A percentile compares a stretch with the other conserved stretches of the same genome.
Conservation (phyloP, 371 early-diverging fungal species). For the Mucor velutinosus region DNA sequence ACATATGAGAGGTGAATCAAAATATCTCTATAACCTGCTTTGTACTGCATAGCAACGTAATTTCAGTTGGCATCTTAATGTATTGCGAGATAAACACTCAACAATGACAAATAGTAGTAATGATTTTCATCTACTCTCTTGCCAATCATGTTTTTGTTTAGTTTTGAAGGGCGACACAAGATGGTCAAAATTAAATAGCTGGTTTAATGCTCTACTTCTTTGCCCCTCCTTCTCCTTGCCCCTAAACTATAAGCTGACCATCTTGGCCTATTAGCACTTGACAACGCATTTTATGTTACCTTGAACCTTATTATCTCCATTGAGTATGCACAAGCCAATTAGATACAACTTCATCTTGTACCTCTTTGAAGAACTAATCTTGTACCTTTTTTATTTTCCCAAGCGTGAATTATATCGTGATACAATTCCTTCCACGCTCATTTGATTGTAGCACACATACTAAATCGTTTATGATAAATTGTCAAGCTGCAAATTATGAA, state of each 20-base stretch:
- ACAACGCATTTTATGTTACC: conserved; percentile 9
- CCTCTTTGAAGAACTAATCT: not conserved
- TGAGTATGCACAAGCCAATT: not conserved
- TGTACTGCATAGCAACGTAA: not conserved
- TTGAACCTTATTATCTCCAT: not conserved
- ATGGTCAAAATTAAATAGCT: not conserved
- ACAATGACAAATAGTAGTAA: not conserved
- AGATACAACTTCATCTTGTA: not conserved
- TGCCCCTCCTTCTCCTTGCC: not conserved
- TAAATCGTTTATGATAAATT: too few species aligned
- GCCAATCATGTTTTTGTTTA: not conserved
- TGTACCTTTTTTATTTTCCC: not conserved
- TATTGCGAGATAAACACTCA: not conserved
- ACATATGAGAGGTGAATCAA: not conserved
- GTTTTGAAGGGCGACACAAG: conserved; percentile 10
- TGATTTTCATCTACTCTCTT: not conserved
- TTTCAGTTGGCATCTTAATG: not conserved
- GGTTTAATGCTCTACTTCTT: not conserved
- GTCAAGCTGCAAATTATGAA: not conserved
- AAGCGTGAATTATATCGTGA: not conserved
- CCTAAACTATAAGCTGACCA: not conserved
- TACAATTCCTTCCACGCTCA: not conserved
- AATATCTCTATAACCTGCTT: not conserved
- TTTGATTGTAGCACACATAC: too few species aligned
- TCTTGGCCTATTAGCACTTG: conserved; percentile 12